Conservation (phyloP, 225 moss, liverwort and hornwort genomes). For the Takakia lepidozioides region DNA sequence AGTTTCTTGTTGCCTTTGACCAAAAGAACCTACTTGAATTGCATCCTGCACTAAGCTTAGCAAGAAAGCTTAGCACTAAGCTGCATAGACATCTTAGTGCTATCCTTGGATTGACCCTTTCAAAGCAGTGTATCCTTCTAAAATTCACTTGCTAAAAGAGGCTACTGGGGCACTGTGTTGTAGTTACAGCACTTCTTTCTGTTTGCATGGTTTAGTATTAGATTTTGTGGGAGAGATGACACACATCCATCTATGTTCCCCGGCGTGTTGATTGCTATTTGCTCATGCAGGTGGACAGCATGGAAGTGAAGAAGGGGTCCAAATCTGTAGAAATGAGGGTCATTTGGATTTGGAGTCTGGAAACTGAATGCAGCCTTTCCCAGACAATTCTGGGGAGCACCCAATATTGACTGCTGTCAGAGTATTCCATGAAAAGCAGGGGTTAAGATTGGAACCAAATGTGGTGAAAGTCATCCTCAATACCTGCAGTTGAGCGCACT, state of each 20-base stretch:
- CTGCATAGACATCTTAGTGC: too few relatives aligned
- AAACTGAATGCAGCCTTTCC: conserved; percentile 16
- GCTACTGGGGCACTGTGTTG: not conserved
- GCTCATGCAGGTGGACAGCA: conserved; percentile 24
- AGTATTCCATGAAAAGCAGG: conserved; percentile 95
- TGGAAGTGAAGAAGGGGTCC: conserved; percentile 29
- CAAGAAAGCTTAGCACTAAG: too few relatives aligned
- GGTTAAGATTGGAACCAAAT: conserved; percentile 86
- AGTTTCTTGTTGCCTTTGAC: conserved; percentile 92
- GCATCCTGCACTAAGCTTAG: too few relatives aligned
- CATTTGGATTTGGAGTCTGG: conserved; percentile 15
- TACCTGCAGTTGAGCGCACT: conserved; percentile 81
- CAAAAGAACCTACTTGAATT: conserved; percentile 63
- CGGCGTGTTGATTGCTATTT: not conserved
- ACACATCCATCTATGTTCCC: too few relatives aligned
- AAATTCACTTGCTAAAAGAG: not conserved
- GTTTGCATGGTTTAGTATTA: too few relatives aligned
- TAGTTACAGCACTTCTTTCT: not conserved
- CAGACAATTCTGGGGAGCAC: conserved; percentile 45
- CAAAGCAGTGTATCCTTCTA: too few relatives aligned
- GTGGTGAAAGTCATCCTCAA: conserved; percentile 91
- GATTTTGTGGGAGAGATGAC: too few relatives aligned
- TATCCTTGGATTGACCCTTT: too few relatives aligned
- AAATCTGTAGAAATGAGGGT: conserved; percentile 18
- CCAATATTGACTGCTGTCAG: conserved; percentile 79